A percentile compares a stretch with the other conserved stretches of the same genome.
These are phyloP conservation scores for Xerocomus cyaneibrunnescens DNA, from an alignment of 1,284 basidiomycete species.

Conservation along the genomic window DNA sequence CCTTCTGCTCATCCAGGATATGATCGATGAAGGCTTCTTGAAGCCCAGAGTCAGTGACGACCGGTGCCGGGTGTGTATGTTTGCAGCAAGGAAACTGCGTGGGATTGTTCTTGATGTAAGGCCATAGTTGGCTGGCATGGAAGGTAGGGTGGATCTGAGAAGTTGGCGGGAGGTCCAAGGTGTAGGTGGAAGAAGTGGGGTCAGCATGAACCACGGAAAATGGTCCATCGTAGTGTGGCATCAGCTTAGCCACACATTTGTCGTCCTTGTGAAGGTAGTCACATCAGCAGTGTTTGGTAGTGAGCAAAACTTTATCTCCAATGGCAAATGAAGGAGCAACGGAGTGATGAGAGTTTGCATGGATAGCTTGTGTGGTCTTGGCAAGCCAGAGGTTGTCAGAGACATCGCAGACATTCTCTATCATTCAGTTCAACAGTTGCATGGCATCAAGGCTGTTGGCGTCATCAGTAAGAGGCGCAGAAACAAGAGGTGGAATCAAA, in stretches of 20 bases:
- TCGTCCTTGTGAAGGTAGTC: not conserved
- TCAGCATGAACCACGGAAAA: not conserved
- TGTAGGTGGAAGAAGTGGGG: not conserved
- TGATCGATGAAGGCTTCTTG: not conserved
- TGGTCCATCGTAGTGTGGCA: not conserved
- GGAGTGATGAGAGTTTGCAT: not conserved
- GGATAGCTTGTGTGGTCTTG: not conserved
- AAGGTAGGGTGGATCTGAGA: not conserved
- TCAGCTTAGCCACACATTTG: not conserved
- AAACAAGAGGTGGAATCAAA: not conserved
- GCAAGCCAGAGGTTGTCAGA: not conserved
- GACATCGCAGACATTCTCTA: no score
- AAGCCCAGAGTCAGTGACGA: not conserved
- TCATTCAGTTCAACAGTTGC: no score
- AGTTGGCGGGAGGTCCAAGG: not conserved
- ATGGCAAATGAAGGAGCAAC: not conserved
- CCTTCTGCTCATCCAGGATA: not conserved
- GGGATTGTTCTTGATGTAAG: not conserved
- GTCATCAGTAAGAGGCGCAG: no score
- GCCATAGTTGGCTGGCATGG: not conserved
- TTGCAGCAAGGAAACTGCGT: not conserved
- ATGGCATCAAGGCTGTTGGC: no score
- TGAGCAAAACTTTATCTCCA: not conserved
- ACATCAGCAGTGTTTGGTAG: not conserved
- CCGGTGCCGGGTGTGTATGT: not conserved